These are phyloP conservation scores for Saccharum officinarum DNA, from an alignment of 176 grass and related monocot species.

Conservation along the genomic window DNA sequence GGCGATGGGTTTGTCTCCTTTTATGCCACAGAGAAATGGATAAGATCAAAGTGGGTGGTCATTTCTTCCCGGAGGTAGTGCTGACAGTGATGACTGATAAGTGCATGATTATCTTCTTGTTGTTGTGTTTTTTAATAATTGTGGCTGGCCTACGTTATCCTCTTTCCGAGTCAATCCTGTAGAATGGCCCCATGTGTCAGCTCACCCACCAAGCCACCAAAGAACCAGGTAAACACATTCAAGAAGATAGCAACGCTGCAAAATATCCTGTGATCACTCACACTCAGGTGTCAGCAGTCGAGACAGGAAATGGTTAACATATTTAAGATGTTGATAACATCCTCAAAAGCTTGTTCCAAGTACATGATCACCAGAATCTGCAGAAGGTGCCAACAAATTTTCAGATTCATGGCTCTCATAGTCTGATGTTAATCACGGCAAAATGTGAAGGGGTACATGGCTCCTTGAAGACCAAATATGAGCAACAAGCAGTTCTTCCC, in stretches of 20 bases:
- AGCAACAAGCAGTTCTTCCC: neutral
- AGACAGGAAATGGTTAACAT: neutral
- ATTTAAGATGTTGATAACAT: neutral
- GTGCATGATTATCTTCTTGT: neutral
- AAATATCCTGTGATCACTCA: neutral
- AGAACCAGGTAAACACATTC: neutral
- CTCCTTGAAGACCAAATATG: neutral
- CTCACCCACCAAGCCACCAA: neutral
- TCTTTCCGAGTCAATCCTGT: neutral
- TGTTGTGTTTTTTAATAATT: neutral
- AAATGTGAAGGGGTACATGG: neutral
- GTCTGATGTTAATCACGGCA: neutral
- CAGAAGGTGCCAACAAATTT: neutral
- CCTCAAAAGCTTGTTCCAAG: neutral
- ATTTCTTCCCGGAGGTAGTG: neutral
- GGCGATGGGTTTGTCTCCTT: neutral
- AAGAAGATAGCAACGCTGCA: neutral
- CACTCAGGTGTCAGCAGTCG: neutral
- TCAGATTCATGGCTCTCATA: neutral
- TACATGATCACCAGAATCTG: neutral
- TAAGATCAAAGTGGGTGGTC: slow-evolving; percentile 30
- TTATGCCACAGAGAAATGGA: neutral
- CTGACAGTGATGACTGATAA: neutral
- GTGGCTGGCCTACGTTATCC: slow-evolving; percentile 17
- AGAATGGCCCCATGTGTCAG: neutral